Base-by-base conservation (phyloP, 73 alveolate genomes). In the Paramecium pentaurelia region DNA sequence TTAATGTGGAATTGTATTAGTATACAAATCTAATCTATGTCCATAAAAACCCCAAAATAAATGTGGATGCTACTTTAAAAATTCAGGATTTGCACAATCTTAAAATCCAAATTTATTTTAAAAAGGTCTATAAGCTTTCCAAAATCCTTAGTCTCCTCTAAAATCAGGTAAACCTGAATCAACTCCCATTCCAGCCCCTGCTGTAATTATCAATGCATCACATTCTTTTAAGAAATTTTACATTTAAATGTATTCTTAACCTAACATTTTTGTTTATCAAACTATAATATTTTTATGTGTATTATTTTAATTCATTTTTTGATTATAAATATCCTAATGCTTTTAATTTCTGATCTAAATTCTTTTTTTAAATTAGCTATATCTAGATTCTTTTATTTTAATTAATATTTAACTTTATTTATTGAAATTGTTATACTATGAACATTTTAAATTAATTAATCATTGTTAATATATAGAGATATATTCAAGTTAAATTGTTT, bases 171-270 rank as follows among this genome's bases (percentile, higher is more conserved):
- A 92, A 42, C 98, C 98, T 16, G 96, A 92, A 73, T 94, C 97
- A 6, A 94, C 93, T 27, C 98, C 96, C 96, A 95, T 95, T 8
- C 98, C 98, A 16, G 98, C 98, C 5, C 98, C 98, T 34, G 95
- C 92, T 47, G 97, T 95, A 14, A 95, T 83, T 2, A 95, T 58
- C 1, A 95, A 36, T 30, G 25, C 42, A 27, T 60, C 80, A 11
- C 45, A 60, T 20, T 59, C 88, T 32, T 86, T 60, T 49, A 49
- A 49, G 28, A 49, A 49, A 25, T 49, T 49, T 14, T 49, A 49
- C 60, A 49, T 49, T 49, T 49, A 49, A 49, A 11, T 49, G 25
- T 16, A 27, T 0, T 49, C 60, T n/a, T 49, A 49, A 49, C 8
- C 8, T 49, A 16, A 14, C 60, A 49, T 49, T 0, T 14, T 22